Percentiles rank a stretch among this genome's conserved stretches.
Conservation (phyloP, 176 grass and related monocot species). For the Paspalum notatum region DNA sequence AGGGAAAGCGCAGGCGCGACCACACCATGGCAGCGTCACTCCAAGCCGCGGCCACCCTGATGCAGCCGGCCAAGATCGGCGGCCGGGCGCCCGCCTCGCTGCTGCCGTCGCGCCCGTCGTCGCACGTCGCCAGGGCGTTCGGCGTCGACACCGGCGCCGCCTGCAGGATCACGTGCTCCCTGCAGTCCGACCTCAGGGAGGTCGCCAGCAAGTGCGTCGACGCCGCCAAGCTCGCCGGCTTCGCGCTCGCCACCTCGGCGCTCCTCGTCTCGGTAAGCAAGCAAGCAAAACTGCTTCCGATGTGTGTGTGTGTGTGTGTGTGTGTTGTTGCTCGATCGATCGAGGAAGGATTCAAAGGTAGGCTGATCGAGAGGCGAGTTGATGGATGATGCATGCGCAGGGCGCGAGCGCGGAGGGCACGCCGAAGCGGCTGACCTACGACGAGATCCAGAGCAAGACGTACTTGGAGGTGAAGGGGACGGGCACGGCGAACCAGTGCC, state of each 20-base stretch:
- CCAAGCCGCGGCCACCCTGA: conserved; percentile 80
- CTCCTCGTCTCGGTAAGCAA: conserved; percentile 70
- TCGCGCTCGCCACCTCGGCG: conserved; percentile 84
- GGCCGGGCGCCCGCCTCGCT: conserved; percentile 23
- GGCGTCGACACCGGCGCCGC: conserved; percentile 27
- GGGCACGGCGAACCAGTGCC: conserved; percentile 86
- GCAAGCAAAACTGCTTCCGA: background rate
- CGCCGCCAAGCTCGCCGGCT: conserved; percentile 75
- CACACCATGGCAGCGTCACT: conserved; percentile 75
- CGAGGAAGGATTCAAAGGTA: background rate
- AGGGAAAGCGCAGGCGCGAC: background rate
- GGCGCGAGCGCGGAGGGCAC: conserved; percentile 71
- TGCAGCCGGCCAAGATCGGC: conserved; percentile 83
- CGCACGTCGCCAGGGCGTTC: conserved; percentile 53
- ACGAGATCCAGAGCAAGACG: conserved; percentile 89
- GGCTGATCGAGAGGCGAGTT: too few relatives aligned
- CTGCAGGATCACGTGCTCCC: conserved; percentile 66
- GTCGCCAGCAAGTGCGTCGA: conserved; percentile 58
- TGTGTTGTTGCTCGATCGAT: background rate
- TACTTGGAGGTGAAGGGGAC: conserved; percentile 95
- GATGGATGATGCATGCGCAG: conserved; percentile 27
- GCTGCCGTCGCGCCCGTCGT: conserved; percentile 40
- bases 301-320: too few relatives aligned
- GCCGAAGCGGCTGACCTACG: conserved; percentile 74
- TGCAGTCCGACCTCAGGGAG: conserved; percentile 66